phyloP scores from a whole-genome alignment of 768 basidiomycete genomes.

The Leccinum disarticulatum region DNA sequence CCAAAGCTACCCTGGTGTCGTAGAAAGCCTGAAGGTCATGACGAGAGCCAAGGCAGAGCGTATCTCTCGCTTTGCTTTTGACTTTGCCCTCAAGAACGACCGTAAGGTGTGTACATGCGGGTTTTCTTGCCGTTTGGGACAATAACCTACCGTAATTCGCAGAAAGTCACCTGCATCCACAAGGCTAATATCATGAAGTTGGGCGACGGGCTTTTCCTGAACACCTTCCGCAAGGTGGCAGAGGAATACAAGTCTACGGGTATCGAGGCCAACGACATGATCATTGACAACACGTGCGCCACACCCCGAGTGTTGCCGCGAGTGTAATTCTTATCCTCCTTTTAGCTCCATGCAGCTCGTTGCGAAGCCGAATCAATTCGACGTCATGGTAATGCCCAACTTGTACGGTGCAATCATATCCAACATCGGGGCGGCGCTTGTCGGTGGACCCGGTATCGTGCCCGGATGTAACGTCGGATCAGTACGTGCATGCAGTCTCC shows the following conservation, averaged over 20 bases:
- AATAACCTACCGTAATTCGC: slow-evolving; percentile 3
- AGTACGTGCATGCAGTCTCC: slow-evolving; percentile 41
- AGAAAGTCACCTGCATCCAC: slow-evolving; percentile 99
- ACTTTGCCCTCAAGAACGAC: slow-evolving; percentile 97
- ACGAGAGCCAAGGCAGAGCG: slow-evolving; percentile 95
- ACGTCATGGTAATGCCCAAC: slow-evolving; percentile 99
- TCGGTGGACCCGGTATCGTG: slow-evolving; percentile 97
- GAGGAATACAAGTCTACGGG: slow-evolving; percentile 95
- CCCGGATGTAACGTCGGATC: slow-evolving; percentile 98
- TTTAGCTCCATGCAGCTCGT: slow-evolving; percentile 98
- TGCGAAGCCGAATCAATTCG: slow-evolving; percentile 92
- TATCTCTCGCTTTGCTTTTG: slow-evolving; percentile 95
- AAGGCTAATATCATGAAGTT: slow-evolving; percentile 99
- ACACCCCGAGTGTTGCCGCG: not conserved
- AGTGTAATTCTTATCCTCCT: slow-evolving; percentile 1
- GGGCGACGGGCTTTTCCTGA: slow-evolving; percentile 97
- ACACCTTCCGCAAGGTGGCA: slow-evolving; percentile 94
- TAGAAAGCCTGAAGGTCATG: slow-evolving; percentile 96
- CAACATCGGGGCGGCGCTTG: slow-evolving; percentile 97
- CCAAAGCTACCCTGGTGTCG: slow-evolving; percentile 96
- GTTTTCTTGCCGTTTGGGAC: not conserved
- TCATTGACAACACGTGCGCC: slow-evolving; percentile 93
- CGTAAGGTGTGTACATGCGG: slow-evolving; percentile 66
- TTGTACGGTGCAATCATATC: slow-evolving; percentile 96
- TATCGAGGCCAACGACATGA: slow-evolving; percentile 96